Evolutionary conservation across 306 rosid genomes (phyloP), one percentile per base, ranked within the genome.

Genomic region (Quercus rubra): DNA sequence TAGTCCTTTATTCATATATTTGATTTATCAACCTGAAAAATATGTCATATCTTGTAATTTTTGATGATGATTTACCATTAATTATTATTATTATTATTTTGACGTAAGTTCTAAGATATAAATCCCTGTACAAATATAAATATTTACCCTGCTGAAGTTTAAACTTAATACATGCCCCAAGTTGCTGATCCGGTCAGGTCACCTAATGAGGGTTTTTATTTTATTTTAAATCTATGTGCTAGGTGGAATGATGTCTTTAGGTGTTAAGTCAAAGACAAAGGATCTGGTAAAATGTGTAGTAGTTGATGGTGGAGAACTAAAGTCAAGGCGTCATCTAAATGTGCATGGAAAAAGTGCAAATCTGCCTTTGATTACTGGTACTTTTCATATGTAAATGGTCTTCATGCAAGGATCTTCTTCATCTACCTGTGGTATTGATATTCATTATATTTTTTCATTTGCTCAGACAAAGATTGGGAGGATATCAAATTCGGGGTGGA

Each of bases 161-260:
- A 19, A 25, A 21, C 13, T 23, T 49, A 4, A 52, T 30, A 21
- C 13, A 20, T 46, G 12, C 28, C 4, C 61, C 17, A 5, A 57
- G 54, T 83, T 33, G 55, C 62, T 71, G 23, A 38, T 71, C 84
- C 27, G 27, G 63, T 23, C 23, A 23, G 23, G 23, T 69, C 43
- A 72, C 69, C 70, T 80, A 74, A 70, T 58, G 68, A 74, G 58
- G 46, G 46, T 7, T 38, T 28, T 41, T 41, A 6, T 38, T 2
- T 74, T 69, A 52, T 71, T 69, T 71, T 59, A 59, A 33, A 31
- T 80, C 72, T 83, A 25, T 68, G 51, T 85, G 70, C 66, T 76
- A 95, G 99, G 99, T 83, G 99, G 99, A 84, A 95, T 95, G 98
- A 91, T 95, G 96, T 95, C 98, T 35, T 88, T 92, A 75, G 89